A percentile compares a stretch with the other conserved stretches of the same genome.
phyloP scores from a whole-genome alignment of 306 rosid genomes.

The Hippophae tibetana region DNA sequence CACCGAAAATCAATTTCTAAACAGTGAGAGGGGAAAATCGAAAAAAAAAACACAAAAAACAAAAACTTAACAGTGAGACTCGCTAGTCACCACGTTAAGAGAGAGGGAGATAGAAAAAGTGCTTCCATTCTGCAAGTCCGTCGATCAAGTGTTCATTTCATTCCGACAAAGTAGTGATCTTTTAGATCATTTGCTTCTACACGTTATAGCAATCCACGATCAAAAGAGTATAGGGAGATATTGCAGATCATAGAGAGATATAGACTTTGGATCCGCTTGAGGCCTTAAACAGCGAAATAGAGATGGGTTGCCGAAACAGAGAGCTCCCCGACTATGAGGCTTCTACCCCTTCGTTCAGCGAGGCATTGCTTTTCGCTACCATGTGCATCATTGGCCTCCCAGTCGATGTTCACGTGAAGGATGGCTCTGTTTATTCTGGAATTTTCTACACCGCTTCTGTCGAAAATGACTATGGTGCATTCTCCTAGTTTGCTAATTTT shows the following conservation, averaged over 20 bases:
- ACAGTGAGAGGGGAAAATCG: no score
- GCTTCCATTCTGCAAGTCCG: no score
- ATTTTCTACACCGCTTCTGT: constrained; percentile 69
- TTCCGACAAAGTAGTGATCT: no score
- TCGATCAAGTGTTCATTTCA: no score
- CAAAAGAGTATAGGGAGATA: no score
- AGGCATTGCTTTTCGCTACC: constrained; percentile 60
- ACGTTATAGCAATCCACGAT: no score
- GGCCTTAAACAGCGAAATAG: neutral
- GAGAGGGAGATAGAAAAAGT: no score
- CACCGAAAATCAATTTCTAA: no score
- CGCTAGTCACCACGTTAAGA: no score
- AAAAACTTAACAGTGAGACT: no score
- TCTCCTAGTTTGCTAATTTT: constrained; percentile 3
- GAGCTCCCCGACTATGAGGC: constrained; percentile 30
- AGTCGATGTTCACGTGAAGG: constrained; percentile 65
- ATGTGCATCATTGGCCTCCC: constrained; percentile 69
- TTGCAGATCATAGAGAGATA: neutral
- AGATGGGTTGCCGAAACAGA: constrained; percentile 56
- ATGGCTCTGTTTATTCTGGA: constrained; percentile 85
- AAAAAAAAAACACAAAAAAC: no score
- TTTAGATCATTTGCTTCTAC: no score
- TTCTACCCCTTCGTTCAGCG: constrained; percentile 31
- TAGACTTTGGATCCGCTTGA: constrained; percentile 7
- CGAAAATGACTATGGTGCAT: constrained; percentile 43